Evolutionary conservation across 208 protist genomes (phyloP), one percentile per base, ranked within the genome.

Genomic region (Leishmania braziliensis): DNA sequence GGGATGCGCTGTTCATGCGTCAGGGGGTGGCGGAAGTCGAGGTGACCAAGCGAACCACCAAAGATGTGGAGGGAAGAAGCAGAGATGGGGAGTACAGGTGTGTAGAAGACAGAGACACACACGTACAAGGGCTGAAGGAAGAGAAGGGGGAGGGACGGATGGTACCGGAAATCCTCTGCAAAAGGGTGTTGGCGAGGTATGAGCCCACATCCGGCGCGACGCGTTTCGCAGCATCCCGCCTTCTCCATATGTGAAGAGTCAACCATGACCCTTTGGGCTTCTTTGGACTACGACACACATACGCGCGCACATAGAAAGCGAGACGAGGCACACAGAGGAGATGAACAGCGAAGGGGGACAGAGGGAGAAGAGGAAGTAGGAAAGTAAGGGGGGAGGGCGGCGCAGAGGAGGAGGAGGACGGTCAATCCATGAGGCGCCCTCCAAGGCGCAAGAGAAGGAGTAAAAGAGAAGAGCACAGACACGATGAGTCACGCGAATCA

Each of bases 61-160:
- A 20, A 36, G 75, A 23, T 39, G 39, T 18, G 54, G 56, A 66
- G 33, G 33, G 74, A 36, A 65, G 74, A 75, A 43, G 70, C 48
- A 54, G 70, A 58, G 51, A 23, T 18, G 50, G 46, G 33, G 29
- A 76, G 51, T 48, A 5, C 48, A 48, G 2, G 50, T 62, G 51
- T 62, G 71, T 56, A n/a, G 10, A 46, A n/a, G 68, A 68, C 16
- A 63, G 65, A 70, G 65, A 70, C 33, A 10, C 65, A 70, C n/a
- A 46, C 65, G 39, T 23, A 14, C 33, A 70, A 70, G 4, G 12
- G 20, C n/a, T 12, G 20, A 48, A 46, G n/a, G 65, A 39, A 46
- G 33, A 70, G 36, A 70, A 48, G 20, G 65, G 39, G 36, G 18
- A n/a, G 65, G 8, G 36, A n/a, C 12, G 20, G 16, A 6, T 16